Base-by-base conservation (phyloP, 495 filamentous ascomycete species). In the Podospora pseudoanserina region DNA sequence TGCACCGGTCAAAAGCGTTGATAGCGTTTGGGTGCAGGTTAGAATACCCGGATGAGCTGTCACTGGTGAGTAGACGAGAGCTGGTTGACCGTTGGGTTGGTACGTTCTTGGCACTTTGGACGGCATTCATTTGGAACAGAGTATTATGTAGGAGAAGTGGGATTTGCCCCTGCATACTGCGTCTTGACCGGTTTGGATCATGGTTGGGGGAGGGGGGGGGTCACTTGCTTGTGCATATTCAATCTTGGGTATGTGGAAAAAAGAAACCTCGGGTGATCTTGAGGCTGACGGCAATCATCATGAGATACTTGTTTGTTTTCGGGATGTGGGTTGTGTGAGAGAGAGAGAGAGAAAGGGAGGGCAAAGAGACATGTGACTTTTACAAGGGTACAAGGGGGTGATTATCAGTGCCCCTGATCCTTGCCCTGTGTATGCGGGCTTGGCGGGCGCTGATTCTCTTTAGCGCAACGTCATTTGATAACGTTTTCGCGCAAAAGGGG, bases 121-220 rank as follows among this genome's bases (percentile, higher is more conserved):
- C 23, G 39, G 39, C 39, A 1, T 49, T 49, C 13, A 49, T 49
- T 49, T 2, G 13, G 13, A 3, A 23, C 1, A 16, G 39, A 11
- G 13, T 49, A 49, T 2, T 23, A 23, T 23, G 23, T 1, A 23
- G 39, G 39, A 49, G 39, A 49, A 13, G 39, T 5, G 9, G 39
- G 6, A 49, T 58, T 58, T 58, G 7, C 55, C 55, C 55, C 55
- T 58, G 55, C 55, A 58, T 58, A 20, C 15, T 58, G 55, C 39
- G 55, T 58, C 55, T 58, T 19, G 71, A 32, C 30, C 30, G 30
- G 30, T 32, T 32, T 32, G 30, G 30, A 7, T 4, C 4, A 32
- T 23, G 23, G 23, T 23, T 23, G 20, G 20, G 20, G 19, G 19
- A 19, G 20, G 20, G 20, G 20, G 20, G 20, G 1, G 23, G 23